phyloP scores from a whole-genome alignment of 305 asterid genomes.

The Euphrasia arctica region DNA sequence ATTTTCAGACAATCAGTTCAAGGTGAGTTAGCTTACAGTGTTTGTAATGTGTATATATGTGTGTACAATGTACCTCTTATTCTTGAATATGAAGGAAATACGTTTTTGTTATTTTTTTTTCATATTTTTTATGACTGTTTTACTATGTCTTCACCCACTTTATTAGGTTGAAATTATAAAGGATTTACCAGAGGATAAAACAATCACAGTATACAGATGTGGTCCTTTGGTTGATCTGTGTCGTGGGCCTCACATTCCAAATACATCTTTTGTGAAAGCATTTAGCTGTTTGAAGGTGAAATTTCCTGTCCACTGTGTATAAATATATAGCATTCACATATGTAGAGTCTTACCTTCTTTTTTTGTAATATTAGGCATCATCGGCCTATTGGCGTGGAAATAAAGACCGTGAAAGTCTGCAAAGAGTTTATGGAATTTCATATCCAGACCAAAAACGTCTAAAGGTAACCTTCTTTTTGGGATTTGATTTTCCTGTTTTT shows the following conservation, averaged over 20 bases:
- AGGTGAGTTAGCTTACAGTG: conserved; percentile 42
- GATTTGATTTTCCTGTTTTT: conserved; percentile 5
- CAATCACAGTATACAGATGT: conserved; percentile 93
- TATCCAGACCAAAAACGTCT: conserved; percentile 83
- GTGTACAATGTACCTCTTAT: not conserved
- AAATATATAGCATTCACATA: conserved; percentile 17
- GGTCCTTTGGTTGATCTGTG: conserved; percentile 97
- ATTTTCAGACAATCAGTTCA: conserved; percentile 84
- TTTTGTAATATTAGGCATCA: conserved; percentile 62
- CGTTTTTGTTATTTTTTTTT: not conserved
- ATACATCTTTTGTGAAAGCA: conserved; percentile 91
- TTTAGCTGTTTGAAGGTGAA: conserved; percentile 87
- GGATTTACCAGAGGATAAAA: conserved; percentile 88
- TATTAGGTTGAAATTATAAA: conserved; percentile 84
- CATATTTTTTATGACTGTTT: not conserved
- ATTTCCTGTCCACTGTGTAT: conserved; percentile 16
- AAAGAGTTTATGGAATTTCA: conserved; percentile 97
- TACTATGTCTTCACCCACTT: conserved; percentile 20
- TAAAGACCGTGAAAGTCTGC: conserved; percentile 96
- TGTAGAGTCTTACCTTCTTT: conserved; percentile 11
- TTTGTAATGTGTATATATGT: not conserved
- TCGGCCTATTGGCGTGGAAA: conserved; percentile 99
- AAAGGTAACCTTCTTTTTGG: conserved; percentile 52
- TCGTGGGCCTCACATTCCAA: conserved; percentile 99
- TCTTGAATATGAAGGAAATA: conserved; percentile 4